Base-by-base conservation (phyloP, 345 rosid species). In the Dimocarpus longan region DNA sequence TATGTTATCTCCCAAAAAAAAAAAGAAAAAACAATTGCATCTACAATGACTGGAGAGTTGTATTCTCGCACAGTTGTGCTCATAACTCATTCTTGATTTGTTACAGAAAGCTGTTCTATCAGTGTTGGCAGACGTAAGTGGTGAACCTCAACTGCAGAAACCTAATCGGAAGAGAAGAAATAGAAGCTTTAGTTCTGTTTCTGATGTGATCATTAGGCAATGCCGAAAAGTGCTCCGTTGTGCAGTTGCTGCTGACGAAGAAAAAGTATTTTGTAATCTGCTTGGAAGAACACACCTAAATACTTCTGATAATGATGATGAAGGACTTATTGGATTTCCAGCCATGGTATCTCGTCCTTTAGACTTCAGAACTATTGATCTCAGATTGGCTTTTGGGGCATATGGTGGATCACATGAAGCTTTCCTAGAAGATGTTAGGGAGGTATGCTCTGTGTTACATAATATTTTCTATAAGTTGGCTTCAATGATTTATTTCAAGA, bases 341-440 rank as follows among this genome's bases (percentile, higher is more conserved):
- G 62, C 82, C 1, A 82, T 82, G 85, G 83, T 82, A 26, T 80
- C 88, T 63, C 82, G 82, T 24, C 85, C 88, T 56, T 40, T 82
- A 11, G 88, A 85, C 80, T 85, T 82, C 73, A 82, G 84, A 73
- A 85, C 82, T 26, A 82, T 85, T 37, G 85, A 85, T 71, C 73
- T 82, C 32, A 80, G 83, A 73, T 63, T 85, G 75, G 70, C 82
- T 66, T 68, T 60, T 80, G 88, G 88, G 78, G 84, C 79, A 10
- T 85, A 85, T 67, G 67, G 83, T 68, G 85, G 82, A 71, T 80
- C 85, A 13, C 85, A 82, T 71, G 85, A 82, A 80, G 85, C 88
- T 72, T 85, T 85, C 67, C 42, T 82, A n/a, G 85, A 85, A 70
- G 88, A 85, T 80, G 88, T 85, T 78, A 79, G 85, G 19, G 88